A percentile compares a stretch with the other conserved stretches of the same genome.
Conservation (phyloP, 2,329 filamentous ascomycete genomes). For the Pseudogymnoascus sp. region DNA sequence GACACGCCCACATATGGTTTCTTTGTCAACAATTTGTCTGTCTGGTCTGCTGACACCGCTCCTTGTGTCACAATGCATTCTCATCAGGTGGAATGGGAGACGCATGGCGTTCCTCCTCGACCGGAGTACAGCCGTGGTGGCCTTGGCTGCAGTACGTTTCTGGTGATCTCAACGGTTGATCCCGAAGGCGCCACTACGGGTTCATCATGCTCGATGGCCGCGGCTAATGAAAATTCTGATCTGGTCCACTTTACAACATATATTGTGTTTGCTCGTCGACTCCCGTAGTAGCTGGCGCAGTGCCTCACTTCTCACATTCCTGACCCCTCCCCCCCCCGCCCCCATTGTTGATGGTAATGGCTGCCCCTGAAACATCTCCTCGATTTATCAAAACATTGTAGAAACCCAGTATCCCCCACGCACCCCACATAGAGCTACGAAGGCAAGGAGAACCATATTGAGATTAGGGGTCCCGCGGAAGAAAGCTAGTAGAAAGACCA, state of each 20-base stretch:
- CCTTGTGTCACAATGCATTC: neutral
- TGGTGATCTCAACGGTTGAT: conserved; percentile 5
- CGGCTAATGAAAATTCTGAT: conserved; percentile 3
- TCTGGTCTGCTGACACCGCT: neutral
- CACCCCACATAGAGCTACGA: neutral
- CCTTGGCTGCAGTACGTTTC: neutral
- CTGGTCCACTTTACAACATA: neutral
- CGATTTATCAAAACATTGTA: neutral
- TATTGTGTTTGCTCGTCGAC: neutral
- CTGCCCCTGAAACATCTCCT: neutral
- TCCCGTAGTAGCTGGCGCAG: neutral
- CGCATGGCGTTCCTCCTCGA: neutral
- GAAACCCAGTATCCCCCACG: neutral
- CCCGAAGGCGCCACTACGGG: neutral
- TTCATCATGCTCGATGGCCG: neutral
- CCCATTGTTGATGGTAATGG: neutral
- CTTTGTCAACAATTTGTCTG: neutral
- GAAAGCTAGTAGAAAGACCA: neutral
- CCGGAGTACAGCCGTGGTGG: neutral
- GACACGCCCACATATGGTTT: neutral
- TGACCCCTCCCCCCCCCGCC: neutral
- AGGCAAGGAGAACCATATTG: neutral
- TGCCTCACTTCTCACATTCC: neutral
- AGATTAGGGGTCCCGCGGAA: neutral
- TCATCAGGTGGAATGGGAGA: neutral